A percentile compares a stretch with the other conserved stretches of the same genome.
Evolutionary conservation across 768 basidiomycete genomes (phyloP).

Genomic region (Mycena rosella): DNA sequence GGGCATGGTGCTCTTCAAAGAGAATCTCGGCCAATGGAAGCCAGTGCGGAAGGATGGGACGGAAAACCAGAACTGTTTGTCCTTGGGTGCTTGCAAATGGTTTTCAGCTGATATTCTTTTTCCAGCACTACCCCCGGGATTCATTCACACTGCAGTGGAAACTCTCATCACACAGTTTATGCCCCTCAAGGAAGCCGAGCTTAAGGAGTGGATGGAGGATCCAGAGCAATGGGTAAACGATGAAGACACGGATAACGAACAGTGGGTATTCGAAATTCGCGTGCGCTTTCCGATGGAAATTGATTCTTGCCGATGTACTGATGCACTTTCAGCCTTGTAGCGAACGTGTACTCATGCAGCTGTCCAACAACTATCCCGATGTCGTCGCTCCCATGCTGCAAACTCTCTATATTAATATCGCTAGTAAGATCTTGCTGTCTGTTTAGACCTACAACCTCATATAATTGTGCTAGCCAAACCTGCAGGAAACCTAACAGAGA

Average conservation of each 20-base stretch:
- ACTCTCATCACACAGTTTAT: constrained; percentile 88
- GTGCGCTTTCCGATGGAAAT: constrained; percentile 57
- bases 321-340: constrained; percentile 78
- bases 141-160: constrained; percentile 79
- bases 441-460: constrained; percentile 14
- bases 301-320: not conserved
- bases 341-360: constrained; percentile 89
- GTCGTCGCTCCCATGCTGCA: constrained; percentile 76
- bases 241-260: constrained; percentile 90
- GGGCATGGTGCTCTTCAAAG: constrained; percentile 89
- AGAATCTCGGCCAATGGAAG: constrained; percentile 84
- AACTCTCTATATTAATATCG: constrained; percentile 68
- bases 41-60: constrained; percentile 71
- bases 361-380: constrained; percentile 77
- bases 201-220: constrained; percentile 87
- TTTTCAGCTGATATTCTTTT: constrained; percentile 18
- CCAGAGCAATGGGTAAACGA: constrained; percentile 96
- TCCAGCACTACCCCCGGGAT: constrained; percentile 75
- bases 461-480: constrained; percentile 53
- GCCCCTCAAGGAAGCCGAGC: constrained; percentile 83
- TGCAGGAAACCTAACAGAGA: constrained; percentile 64
- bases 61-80: constrained; percentile 69
- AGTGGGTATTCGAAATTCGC: constrained; percentile 94
- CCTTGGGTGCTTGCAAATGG: not conserved
- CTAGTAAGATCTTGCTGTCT: constrained; percentile 58